Evolutionary conservation across 1,284 basidiomycete species (phyloP), one percentile per base, ranked within the genome.

Genomic region (Earliella scabrosa): DNA sequence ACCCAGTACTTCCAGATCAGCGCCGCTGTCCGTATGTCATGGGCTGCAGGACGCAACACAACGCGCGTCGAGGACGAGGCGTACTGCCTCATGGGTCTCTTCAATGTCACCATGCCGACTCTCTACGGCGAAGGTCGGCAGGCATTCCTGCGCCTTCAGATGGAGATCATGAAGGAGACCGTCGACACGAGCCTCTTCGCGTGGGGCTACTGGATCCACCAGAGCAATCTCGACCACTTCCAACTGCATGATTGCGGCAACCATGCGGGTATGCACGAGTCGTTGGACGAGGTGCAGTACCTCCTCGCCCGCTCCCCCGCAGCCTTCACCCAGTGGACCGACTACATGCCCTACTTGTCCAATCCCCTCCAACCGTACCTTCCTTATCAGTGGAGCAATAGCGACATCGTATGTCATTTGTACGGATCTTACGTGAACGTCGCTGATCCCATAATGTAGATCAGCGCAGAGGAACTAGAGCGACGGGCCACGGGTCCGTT

Each of bases 11-110:
- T 18, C 10, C 36, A 40, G 9, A 7, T 32, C 9, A 47, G 45
- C 45, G 23, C 47, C 38, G 36, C 38, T n/a, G 20, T 38, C 5
- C 52, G 52, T 8, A 53, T 53, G 52, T 32, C 16, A 5, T 53
- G 52, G 52, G 52, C 45, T 10, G 23, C 49, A 3, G 13, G 14
- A 14, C 49, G 40, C 2, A 8, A 44, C n/a, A 50, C 49, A 11
- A 43, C 40, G 2, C 49, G 49, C 2, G 29, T 34, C 3, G 49
- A 50, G 23, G 49, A 50, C 27, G 49, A 48, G 31, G 52, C 52
- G 24, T 53, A 53, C 24, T 53, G 23, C 16, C 31, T 53, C 20
- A 24, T 47, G 38, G 52, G 52, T n/a, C 27, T 53, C 3, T 53
- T 46, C 18, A 38, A 32, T 7, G 29, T 53, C 21, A 32, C 38